Evolutionary conservation across 345 rosid genomes (phyloP), one percentile per base, ranked within the genome.

Genomic region (Firmiana major): DNA sequence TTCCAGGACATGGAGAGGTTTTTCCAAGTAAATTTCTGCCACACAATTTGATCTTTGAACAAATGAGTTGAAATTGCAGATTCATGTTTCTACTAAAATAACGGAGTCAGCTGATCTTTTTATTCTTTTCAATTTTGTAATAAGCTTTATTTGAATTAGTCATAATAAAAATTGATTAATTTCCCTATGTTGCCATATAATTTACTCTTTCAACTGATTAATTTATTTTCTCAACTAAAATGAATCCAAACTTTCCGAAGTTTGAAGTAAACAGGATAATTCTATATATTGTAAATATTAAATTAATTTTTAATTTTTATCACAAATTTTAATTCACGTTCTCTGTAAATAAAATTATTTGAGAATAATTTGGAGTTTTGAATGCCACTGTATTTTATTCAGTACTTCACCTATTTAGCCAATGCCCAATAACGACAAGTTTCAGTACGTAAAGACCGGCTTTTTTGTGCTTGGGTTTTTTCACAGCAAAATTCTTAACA

Each of bases 21-120:
- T 75, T 78, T 70, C 65, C 71, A 66, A 66, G 73, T 19, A 75
- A 70, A 64, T 43, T 68, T 74, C 76, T 28, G 63, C 73, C 76
- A 60, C 71, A 65, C 26, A 66, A n/a, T 74, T 78, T 79, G 79
- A 75, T 78, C 11, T 55, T 80, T 76, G 24, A 49, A 64, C 31
- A 4, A 19, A 24, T 16, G 38, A 40, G 26, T 7, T 28, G 12
- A 6, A 16, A 45, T 74, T 34, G 38, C 58, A 24, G 16, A 36
- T 65, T 57, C 68, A 46, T 65, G 21, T 11, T 66, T 74, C 65
- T 49, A 79, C 49, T 2, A 36, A 3, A 49, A 3, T 36, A n/a
- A 1, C 19, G 10, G 49, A 55, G 57, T 54, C 72, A 60, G 73
- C n/a, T 43, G 6, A 7, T 66, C 57, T 11, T 45, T 26, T 11